phyloP scores from a whole-genome alignment of 225 moss, liverwort and hornwort genomes.

The Polytrichum formosum region DNA sequence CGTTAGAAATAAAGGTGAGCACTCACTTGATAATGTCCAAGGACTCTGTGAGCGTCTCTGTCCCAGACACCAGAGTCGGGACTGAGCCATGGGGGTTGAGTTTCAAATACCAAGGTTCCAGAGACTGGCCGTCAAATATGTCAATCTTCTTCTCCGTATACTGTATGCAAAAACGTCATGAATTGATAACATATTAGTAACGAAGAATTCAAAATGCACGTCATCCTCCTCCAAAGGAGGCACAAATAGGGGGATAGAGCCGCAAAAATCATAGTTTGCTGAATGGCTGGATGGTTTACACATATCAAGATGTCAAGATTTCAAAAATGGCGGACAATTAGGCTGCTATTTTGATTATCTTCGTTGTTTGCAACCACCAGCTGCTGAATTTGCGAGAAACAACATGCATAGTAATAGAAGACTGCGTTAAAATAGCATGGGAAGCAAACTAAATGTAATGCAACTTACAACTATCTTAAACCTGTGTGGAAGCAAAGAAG shows the following conservation, averaged over 20 bases:
- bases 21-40: slow-evolving; percentile 60
- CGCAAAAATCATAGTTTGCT: no score
- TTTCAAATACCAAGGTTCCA: slow-evolving; percentile 81
- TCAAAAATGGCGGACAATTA: no score
- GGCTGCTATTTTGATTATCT: no score
- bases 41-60: slow-evolving; percentile 52
- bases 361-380: no score
- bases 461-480: not conserved
- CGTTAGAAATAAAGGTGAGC: no score
- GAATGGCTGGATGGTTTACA: no score
- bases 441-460: not conserved
- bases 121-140: slow-evolving; percentile 58
- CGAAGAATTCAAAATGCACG: no score
- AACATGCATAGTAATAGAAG: not conserved
- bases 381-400: no score
- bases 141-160: slow-evolving; percentile 76
- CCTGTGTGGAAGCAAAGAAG: not conserved
- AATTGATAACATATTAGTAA: no score
- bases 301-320: no score
- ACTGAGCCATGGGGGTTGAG: slow-evolving; percentile 46
- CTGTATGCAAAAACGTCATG: slow-evolving; percentile 21
- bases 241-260: no score
- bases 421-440: not conserved
- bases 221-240: no score
- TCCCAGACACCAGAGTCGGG: slow-evolving; percentile 58